Conservation (phyloP, 2,329 filamentous ascomycete genomes). For the Gnomoniopsis sp. region DNA sequence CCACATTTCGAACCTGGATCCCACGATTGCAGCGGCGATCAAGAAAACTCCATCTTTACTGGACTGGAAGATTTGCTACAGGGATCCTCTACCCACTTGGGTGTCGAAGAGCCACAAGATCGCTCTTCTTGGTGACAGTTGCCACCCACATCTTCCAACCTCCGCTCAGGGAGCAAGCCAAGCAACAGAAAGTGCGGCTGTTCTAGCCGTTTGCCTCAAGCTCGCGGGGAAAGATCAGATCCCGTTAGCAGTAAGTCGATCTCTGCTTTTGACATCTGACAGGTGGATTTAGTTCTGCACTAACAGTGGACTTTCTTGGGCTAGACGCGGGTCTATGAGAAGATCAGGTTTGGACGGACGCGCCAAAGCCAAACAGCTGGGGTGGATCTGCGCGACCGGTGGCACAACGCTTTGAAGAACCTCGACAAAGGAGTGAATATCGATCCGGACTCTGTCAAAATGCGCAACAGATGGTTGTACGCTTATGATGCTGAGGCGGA, state of each 20-base stretch:
- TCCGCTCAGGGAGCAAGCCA: conserved; percentile 51
- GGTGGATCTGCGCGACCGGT: conserved; percentile 39
- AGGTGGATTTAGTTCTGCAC: background rate
- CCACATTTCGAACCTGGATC: conserved; percentile 36
- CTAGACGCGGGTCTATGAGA: conserved; percentile 40
- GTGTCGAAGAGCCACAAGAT: conserved; percentile 46
- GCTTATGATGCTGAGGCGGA: conserved; percentile 44
- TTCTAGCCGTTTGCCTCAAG: conserved; percentile 41
- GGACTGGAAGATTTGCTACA: conserved; percentile 54
- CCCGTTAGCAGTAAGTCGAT: conserved; percentile 32
- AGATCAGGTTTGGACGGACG: conserved; percentile 37
- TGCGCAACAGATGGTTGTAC: conserved; percentile 45
- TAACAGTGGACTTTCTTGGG: background rate
- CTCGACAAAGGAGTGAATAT: conserved; percentile 38
- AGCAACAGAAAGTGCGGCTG: conserved; percentile 49
- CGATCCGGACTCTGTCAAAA: conserved; percentile 43
- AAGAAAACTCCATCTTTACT: conserved; percentile 41
- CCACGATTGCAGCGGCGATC: conserved; percentile 42
- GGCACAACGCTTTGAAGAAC: conserved; percentile 40
- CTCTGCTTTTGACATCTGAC: background rate
- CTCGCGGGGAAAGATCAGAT: conserved; percentile 38
- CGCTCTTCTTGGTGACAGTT: conserved; percentile 49
- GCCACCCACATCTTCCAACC: conserved; percentile 52
- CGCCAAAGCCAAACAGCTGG: conserved; percentile 40
- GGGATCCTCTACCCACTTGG: conserved; percentile 51